phyloP scores from a whole-genome alignment of 139 green algal species.

The Picochlorum sp. region DNA sequence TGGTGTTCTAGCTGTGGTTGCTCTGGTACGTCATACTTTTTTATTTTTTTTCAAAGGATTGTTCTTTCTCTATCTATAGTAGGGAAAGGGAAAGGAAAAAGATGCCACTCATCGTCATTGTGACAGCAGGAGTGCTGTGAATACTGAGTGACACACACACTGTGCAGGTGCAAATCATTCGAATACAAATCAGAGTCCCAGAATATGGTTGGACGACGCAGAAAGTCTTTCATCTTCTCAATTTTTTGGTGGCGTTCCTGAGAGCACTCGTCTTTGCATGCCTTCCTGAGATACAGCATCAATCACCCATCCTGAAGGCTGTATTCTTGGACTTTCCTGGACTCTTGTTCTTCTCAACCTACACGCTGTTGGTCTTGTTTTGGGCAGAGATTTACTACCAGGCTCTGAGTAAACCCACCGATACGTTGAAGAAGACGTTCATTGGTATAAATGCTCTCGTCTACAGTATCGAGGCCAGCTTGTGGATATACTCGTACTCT shows the following conservation, averaged over 20 bases:
- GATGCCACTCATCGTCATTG: too few relatives aligned
- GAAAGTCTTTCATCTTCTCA: conserved; percentile 98
- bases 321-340: conserved; percentile 83
- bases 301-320: conserved; percentile 27
- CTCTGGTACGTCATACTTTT: conserved; percentile 40
- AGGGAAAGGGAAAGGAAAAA: too few relatives aligned
- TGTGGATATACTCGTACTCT: conserved; percentile 24
- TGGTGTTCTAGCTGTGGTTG: conserved; percentile 46
- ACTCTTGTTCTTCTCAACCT: conserved; percentile 96
- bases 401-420: conserved; percentile 70
- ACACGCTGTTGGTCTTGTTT: conserved; percentile 96
- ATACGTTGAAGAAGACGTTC: conserved; percentile 72
- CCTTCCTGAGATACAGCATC: conserved; percentile 36
- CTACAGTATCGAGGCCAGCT: conserved; percentile 60
- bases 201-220: conserved; percentile 99
- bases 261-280: conserved; percentile 73
- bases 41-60: not conserved
- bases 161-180: conserved; percentile 64
- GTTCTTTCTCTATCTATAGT: too few relatives aligned
- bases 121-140: too few relatives aligned
- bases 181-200: conserved; percentile 88
- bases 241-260: conserved; percentile 71
- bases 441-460: conserved; percentile 75
- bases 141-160: too few relatives aligned
- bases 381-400: conserved; percentile 99